A percentile compares a stretch with the other conserved stretches of the same genome.
Conservation (phyloP, 306 rosid species). For the Abrus precatorius region DNA sequence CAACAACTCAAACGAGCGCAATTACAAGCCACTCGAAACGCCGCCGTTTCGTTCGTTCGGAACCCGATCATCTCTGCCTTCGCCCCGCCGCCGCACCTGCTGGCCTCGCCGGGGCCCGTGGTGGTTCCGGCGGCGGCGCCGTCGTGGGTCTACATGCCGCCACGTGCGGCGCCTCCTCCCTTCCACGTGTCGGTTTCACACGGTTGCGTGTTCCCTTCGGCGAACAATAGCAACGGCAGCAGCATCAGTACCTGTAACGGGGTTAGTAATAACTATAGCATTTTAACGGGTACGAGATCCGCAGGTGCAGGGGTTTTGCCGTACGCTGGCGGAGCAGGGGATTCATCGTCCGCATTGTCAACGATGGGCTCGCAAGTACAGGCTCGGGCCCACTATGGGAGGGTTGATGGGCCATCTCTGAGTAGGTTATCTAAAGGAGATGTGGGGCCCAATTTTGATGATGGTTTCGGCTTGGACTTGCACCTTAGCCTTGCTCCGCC, state of each 20-base stretch:
- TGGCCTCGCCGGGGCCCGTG: constrained; percentile 60
- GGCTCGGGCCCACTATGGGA: constrained; percentile 60
- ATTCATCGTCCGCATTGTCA: constrained; percentile 55
- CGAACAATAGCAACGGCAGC: constrained; percentile 11
- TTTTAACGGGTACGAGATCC: constrained; percentile 51
- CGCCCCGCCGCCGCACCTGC: constrained; percentile 82
- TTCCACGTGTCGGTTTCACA: constrained; percentile 85
- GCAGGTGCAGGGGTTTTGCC: constrained; percentile 52
- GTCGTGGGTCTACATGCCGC: constrained; percentile 78
- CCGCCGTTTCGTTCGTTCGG: constrained; percentile 76
- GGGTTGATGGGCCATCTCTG: constrained; percentile 72
- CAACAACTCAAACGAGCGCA: constrained; percentile 90
- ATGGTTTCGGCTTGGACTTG: constrained; percentile 82
- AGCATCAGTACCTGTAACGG: constrained; percentile 9
- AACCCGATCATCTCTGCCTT: constrained; percentile 92
- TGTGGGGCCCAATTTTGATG: constrained; percentile 76
- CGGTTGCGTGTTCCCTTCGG: constrained; percentile 70
- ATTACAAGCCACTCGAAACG: constrained; percentile 77
- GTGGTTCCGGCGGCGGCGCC: constrained; percentile 57
- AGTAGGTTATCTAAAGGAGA: constrained; percentile 68
- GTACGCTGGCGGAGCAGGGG: constrained; percentile 62
- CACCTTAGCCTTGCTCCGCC: constrained; percentile 87
- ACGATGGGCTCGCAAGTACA: constrained; percentile 66
- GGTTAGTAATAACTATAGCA: neutral
- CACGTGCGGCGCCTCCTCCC: constrained; percentile 65